Evolutionary conservation across 306 rosid genomes (phyloP), one percentile per base, ranked within the genome.

Genomic region (Notholithocarpus densiflorus): DNA sequence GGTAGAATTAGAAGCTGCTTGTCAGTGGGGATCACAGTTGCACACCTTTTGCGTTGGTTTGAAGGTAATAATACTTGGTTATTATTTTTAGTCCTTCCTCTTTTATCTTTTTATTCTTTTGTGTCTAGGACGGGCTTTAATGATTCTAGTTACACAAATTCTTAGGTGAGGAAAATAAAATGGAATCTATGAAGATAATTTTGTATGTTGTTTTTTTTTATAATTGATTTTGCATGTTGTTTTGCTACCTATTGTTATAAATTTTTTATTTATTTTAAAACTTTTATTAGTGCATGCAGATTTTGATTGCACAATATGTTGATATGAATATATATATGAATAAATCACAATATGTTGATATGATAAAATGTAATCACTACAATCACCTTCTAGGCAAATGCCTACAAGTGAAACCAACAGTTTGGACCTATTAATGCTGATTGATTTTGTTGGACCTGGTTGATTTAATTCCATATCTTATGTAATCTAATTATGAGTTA

Each of bases 11-110:
- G 90, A 84, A 43, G 89, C 88, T 64, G 94, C 96, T 75, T 69
- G 79, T 78, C 99, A 96, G 82, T 96, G 99, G 99, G 99, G 97
- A 77, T 87, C 99, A 55, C 96, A 91, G 82, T 80, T 93, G 15
- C 99, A 93, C 83, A 93, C 98, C 51, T 96, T 96, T 82, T 96
- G 94, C 62, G 77, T 96, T 86, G 99, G 99, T 82, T 83, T 96
- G 82, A 81, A 89, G 99, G 96, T 95, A 17, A 37, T 77, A 51
- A 45, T 21, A 59, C 31, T 86, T 37, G 81, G 59, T 62, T 75
- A 80, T 73, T 75, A 78, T 26, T 53, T 45, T 70, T 56, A 60
- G 56, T 29, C 53, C 72, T 4, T 68, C 27, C 24, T 6, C 12
- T 19, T 66, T 66, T 66, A 9, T 19, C 10, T 19, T 31, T 65